Base-by-base conservation (phyloP, 2,329 filamentous ascomycete genomes). In the Ophiostoma sp. region DNA sequence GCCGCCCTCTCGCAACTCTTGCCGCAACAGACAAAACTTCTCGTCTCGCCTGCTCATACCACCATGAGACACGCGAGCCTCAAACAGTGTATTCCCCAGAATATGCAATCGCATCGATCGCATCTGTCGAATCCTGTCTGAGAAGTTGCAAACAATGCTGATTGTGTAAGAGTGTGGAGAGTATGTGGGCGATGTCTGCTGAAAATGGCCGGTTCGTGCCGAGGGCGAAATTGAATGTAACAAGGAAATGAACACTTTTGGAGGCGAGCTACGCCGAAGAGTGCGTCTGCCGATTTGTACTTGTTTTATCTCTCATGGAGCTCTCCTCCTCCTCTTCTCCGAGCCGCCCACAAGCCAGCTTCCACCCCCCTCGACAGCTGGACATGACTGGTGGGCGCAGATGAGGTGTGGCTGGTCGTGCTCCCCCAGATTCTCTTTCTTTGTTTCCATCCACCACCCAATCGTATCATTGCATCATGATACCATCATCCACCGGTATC, bases 121-220 rank as follows among this genome's bases (percentile, higher is more conserved):
- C 44, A 48, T 48, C 44, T n/a, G 44, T 48, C 17, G 7, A n/a
- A 20, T 7, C 27, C 2, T 23, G n/a, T 52, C 48, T 39, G 39
- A 35, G 68, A 67, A 11, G 44, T 48, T 48, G 48, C 48, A 52
- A 17, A 44, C 68, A 39, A 67, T 35, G 36, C n/a, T 27, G 57
- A 57, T 57, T 57, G 17, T 27, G 52, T 57, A 48, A 48, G 20
- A 48, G 44, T 48, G 44, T 48, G 44, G 52, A 27, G 52, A 62
- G 52, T 20, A 15, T 31, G 57, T 62, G 57, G 57, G 57, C 57
- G 6, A 62, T 35, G 52, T 39, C 52, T 64, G 65, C 36, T 36
- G 23, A 62, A 62, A 35, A 10, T 3, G 33, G 27, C 57, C 23
- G 17, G 57, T 33, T 62, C 27, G 57, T 62, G 57, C 57, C 57